Base-by-base conservation (phyloP, 345 rosid species). In the Microcos paniculata region DNA sequence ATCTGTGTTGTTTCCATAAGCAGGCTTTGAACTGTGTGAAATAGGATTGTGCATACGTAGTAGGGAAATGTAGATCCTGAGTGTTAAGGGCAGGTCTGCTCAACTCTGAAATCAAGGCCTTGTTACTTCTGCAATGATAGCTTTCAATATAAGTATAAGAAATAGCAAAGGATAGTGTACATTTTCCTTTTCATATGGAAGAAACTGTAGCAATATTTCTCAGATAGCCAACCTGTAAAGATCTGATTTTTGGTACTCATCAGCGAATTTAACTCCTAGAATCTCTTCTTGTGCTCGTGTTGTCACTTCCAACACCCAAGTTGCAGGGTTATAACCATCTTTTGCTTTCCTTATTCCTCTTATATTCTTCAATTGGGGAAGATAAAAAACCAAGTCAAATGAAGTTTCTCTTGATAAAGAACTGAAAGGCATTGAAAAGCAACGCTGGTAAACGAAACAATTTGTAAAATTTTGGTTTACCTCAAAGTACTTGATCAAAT, bases 271-370 rank as follows among this genome's bases (percentile, higher is more conserved):
- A 5, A 93, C 79, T 42, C 86, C 88, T 79, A 87, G 52, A 72
- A 89, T 85, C 13, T 82, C 51, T 79, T 93, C 98, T 73, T 93
- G 96, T 7, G 90, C 81, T 16, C 85, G 30, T 62, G 72, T 61
- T 13, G 92, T 86, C 33, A 85, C 92, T 82, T 93, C 96, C 51
- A 93, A 75, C 90, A 90, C 91, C 98, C 98, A 91, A 18, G 94
- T 90, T 75, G 98, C 96, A 19, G 98, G 98, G 75, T 93, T 93
- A 72, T 87, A 88, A 1, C 94, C 96, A 46, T 88, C 92, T 76
- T 82, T 87, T 73, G 90, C 88, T 79, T 87, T 88, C 28, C 74
- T 61, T 38, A 88, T 81, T 72, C 93, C 97, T 67, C 83, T 80
- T 38, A 89, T 77, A 46, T 75, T 83, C 96, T 91, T 77, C 70